Evolutionary conservation across 768 basidiomycete species (phyloP).

Genomic region (Russula sp.): DNA sequence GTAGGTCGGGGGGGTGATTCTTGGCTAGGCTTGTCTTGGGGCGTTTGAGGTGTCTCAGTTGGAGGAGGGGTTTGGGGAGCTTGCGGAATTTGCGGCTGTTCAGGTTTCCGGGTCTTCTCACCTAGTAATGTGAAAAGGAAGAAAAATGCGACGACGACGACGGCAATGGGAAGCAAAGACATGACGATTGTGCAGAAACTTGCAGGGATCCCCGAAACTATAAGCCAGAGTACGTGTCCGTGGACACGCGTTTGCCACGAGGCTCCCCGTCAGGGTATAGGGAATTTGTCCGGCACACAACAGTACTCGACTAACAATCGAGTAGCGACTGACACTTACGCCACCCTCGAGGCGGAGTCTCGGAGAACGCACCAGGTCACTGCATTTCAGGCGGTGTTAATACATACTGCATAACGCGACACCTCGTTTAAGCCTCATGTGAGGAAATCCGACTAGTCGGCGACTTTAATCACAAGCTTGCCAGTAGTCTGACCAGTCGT

Average conservation of each 20-base stretch:
- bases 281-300: background rate
- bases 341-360: constrained; percentile 12
- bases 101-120: background rate
- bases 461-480: constrained; percentile 77
- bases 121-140: constrained; percentile 14
- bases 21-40: background rate
- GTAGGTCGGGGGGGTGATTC: background rate
- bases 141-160: constrained; percentile 14
- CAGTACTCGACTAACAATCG: background rate
- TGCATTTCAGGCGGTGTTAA: constrained; percentile 25
- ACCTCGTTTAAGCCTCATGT: constrained; percentile 43
- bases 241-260: constrained; percentile 16
- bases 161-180: constrained; percentile 18
- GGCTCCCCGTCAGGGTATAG: constrained; percentile 18
- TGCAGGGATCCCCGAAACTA: constrained; percentile 2
- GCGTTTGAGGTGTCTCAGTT: background rate
- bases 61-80: background rate
- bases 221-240: background rate
- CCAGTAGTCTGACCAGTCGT: constrained; percentile 73
- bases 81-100: background rate
- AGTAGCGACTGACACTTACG: background rate
- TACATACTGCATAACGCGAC: constrained; percentile 29
- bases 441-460: constrained; percentile 26
- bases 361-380: background rate
- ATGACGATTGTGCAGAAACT: constrained; percentile 8